Conservation (phyloP, 2,329 filamentous ascomycete genomes). For the Colletotrichum spaethianum region DNA sequence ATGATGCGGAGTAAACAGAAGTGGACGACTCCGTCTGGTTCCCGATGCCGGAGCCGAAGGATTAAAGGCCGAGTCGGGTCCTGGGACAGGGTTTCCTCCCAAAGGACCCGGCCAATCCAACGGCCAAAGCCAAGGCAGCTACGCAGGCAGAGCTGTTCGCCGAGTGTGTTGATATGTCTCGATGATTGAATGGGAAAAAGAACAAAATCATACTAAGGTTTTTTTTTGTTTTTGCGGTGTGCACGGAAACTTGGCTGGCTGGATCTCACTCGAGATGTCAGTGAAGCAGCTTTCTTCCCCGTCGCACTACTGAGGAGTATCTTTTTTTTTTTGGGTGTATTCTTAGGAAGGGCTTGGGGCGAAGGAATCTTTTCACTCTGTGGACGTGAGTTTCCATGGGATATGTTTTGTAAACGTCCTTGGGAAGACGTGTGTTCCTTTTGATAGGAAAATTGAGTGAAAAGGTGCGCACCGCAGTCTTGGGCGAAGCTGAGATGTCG, state of each 20-base stretch:
- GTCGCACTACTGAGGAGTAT: background rate
- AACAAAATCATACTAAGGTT: background rate
- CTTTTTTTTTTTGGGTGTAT: background rate
- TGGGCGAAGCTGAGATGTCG: background rate
- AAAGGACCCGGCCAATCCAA: background rate
- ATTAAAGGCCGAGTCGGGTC: background rate
- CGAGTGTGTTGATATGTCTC: slow-evolving; percentile 9
- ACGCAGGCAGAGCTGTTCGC: slow-evolving; percentile 34
- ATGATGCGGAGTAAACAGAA: slow-evolving; percentile 15
- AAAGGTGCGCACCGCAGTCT: slow-evolving; percentile 14
- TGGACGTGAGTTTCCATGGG: background rate
- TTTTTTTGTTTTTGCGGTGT: slow-evolving; percentile 3
- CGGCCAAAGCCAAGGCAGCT: slow-evolving; percentile 16
- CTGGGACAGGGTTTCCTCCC: background rate
- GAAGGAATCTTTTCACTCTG: background rate
- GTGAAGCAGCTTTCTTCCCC: slow-evolving; percentile 8
- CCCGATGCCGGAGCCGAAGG: slow-evolving; percentile 3
- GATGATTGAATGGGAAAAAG: background rate
- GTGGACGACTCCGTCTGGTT: background rate
- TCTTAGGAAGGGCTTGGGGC: slow-evolving; percentile 1
- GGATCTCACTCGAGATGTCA: slow-evolving; percentile 4
- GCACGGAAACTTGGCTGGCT: slow-evolving; percentile 18
- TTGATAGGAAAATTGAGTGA: slow-evolving; percentile 1
- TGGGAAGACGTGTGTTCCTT: background rate
- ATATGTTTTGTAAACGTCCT: slow-evolving; percentile 1